phyloP scores from a whole-genome alignment of 805 yeast species.

The Zygoascus ofunaensis region DNA sequence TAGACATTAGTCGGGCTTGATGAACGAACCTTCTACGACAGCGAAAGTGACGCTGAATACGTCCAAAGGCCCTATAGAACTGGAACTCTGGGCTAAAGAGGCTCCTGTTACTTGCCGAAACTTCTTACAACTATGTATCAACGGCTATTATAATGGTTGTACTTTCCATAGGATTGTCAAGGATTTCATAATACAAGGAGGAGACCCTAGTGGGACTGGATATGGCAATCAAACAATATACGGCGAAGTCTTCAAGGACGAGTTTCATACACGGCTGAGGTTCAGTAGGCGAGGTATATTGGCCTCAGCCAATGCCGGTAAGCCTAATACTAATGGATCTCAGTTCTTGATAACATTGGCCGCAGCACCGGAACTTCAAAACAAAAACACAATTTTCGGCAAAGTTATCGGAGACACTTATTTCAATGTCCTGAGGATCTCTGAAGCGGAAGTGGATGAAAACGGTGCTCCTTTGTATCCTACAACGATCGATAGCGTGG shows the following conservation, averaged over 20 bases:
- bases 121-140: constrained; percentile 43
- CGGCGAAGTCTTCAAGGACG: constrained; percentile 29
- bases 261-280: constrained; percentile 43
- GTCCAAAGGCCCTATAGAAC: constrained; percentile 46
- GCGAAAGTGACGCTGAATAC: constrained; percentile 46
- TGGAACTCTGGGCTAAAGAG: constrained; percentile 66
- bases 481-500: constrained; percentile 33
- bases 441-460: constrained; percentile 37
- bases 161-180: constrained; percentile 35
- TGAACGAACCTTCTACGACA: constrained; percentile 17
- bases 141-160: constrained; percentile 35
- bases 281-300: constrained; percentile 46
- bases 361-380: constrained; percentile 37
- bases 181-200: constrained; percentile 32
- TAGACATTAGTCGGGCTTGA: no score
- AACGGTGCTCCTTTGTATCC: constrained; percentile 45
- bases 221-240: constrained; percentile 25
- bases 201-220: constrained; percentile 30
- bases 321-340: constrained; percentile 28
- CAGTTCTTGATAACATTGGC: constrained; percentile 43
- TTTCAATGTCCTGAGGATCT: constrained; percentile 43
- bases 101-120: constrained; percentile 39
- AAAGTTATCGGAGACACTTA: constrained; percentile 48
- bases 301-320: constrained; percentile 38
- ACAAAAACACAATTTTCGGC: constrained; percentile 45